Base-by-base conservation (phyloP, 768 basidiomycete genomes). In the Infundibulicybe gibba region DNA sequence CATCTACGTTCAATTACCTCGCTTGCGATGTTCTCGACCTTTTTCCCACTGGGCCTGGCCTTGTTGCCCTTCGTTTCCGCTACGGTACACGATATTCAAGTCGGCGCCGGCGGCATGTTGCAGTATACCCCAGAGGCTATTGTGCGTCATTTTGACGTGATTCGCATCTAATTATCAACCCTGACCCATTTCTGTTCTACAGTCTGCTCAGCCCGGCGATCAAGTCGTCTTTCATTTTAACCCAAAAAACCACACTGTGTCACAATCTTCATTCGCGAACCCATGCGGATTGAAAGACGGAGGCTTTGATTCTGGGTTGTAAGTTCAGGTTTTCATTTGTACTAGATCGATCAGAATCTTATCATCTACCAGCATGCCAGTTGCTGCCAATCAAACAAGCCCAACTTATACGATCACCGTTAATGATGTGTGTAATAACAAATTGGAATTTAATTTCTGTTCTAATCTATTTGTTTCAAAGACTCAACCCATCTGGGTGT, bases 211-310 rank as follows among this genome's bases (percentile, higher is more conserved):
- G 35, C 57, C 66, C 47, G 80, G 80, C 43, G 81, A 84, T 60
- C 76, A 77, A 60, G 79, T 84, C 41, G 69, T 77, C 49, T 84
- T 81, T 68, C 74, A 76, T 49, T 84, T 82, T 66, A 64, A 75
- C 48, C 73, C 76, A 35, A 80, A 74, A 57, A 81, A 81, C 62
- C 76, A 77, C 59, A 75, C 74, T 8, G 74, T 74, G 32, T 68
- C 71, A n/a, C 76, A 77, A 61, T 74, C 73, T 2, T 67, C 75
- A 14, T 77, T 81, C 52, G 67, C 64, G 44, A 61, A 64, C 51
- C 82, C 82, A n/a, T 85, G 81, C 59, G 70, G 74, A 35, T 58
- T 49, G 45, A 71, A 72, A 45, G 69, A 72, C 3, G 77, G 75
- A 33, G 81, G 80, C 17, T 68, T 81, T 53, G 65, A 73, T 54